These are phyloP conservation scores for Boletus sp. DNA, from an alignment of 1,284 basidiomycete species.

Conservation along the genomic window DNA sequence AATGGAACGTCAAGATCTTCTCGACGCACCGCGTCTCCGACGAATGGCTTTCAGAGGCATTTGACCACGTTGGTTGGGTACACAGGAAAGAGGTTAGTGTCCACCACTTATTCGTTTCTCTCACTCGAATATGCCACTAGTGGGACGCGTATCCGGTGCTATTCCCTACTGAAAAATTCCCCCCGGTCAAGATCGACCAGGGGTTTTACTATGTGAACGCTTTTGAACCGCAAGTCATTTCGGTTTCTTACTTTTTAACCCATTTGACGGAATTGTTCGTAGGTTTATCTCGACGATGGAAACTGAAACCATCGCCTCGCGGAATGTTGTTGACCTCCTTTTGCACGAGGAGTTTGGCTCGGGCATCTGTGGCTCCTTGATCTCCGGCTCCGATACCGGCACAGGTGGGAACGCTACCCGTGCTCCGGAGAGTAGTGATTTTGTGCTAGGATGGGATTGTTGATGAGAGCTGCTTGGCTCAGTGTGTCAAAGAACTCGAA, in stretches of 20 bases:
- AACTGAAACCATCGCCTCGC: constrained; percentile 83
- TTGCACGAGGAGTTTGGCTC: constrained; percentile 68
- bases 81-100: constrained; percentile 71
- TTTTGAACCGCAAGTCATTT: constrained; percentile 73
- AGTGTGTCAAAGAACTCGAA: no score
- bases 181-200: constrained; percentile 74
- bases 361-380: constrained; percentile 57
- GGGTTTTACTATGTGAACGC: constrained; percentile 90
- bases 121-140: constrained; percentile 40
- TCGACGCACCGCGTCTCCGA: constrained; percentile 69
- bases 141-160: constrained; percentile 82
- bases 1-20: constrained; percentile 89
- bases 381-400: constrained; percentile 24
- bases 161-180: constrained; percentile 68
- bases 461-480: no score
- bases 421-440: constrained; percentile 41
- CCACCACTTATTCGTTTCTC: neutral
- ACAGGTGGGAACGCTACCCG: constrained; percentile 18
- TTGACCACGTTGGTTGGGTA: constrained; percentile 82
- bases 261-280: constrained; percentile 5
- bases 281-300: constrained; percentile 90
- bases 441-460: constrained; percentile 74
- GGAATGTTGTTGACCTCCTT: constrained; percentile 82
- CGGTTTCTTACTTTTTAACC: constrained; percentile 11
- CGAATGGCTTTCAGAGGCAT: constrained; percentile 68